Evolutionary conservation across 2,329 filamentous ascomycete genomes (phyloP), one percentile per base, ranked within the genome.

Genomic region (Truncatella angustata): DNA sequence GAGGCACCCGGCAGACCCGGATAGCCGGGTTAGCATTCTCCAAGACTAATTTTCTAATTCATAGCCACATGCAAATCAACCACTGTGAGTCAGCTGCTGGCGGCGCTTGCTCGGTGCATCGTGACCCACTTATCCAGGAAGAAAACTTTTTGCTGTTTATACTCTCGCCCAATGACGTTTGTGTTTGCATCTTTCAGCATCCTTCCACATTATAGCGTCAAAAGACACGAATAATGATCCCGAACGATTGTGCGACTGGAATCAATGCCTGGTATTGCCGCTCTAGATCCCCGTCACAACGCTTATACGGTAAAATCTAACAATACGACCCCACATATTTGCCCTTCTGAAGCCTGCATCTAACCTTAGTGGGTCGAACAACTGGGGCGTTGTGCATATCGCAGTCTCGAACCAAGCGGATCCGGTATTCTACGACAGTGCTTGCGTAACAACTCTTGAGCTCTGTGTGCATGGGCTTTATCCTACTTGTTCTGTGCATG

Each of bases 91-190:
- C 40, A 44, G 40, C 40, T 23, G 16, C 40, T 28, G 40, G 24
- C 40, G 40, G 40, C 40, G 20, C 21, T 44, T 44, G 40, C 40
- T 44, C 40, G 40, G 40, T 23, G 40, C 40, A 44, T 44, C 24
- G n/a, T n/a, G 21, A 28, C 21, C 40, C 40, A 44, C 40, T 24
- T 44, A 28, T 44, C n/a, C 11, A 16, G 16, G 40, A 44, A 24
- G 24, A n/a, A 44, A n/a, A 26, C 20, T 44, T 24, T 16, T 24
- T 23, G 24, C 24, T 16, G 14, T n/a, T 24, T 44, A 26, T 44
- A 44, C 40, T 26, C 11, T 44, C 14, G n/a, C 10, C 40, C 40
- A 44, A 44, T 44, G 23, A 18, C 24, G 14, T 14, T 44, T 18
- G n/a, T 20, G 12, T 40, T 20, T 14, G 11, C 11, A 11, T 14